Conservation (phyloP, 768 basidiomycete genomes). For the Baorangia bicolor region DNA sequence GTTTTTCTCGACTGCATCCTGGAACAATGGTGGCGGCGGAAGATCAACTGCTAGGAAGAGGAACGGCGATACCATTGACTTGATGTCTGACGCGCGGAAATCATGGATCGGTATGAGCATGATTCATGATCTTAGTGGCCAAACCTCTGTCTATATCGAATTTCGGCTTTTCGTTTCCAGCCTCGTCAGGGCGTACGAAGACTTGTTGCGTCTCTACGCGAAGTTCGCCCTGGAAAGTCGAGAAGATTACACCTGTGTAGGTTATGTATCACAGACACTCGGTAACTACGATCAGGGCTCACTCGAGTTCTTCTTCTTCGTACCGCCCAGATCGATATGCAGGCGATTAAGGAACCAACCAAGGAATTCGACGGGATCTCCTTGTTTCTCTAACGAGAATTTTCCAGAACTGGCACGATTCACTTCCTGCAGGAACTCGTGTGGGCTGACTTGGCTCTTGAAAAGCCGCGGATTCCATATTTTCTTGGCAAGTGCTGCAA, state of each 20-base stretch:
- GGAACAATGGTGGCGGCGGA: conserved; percentile 96
- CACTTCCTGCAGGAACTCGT: conserved; percentile 98
- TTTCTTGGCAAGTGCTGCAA: conserved; percentile 86
- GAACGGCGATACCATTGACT: conserved; percentile 83
- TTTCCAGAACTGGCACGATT: conserved; percentile 84
- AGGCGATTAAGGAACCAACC: conserved; percentile 94
- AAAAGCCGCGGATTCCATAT: conserved; percentile 96
- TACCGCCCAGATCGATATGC: conserved; percentile 92
- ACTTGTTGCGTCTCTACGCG: conserved; percentile 93
- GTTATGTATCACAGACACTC: conserved; percentile 19
- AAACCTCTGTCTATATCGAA: conserved; percentile 95
- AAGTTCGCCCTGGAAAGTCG: conserved; percentile 92
- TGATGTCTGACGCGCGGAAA: conserved; percentile 64
- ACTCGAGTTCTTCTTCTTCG: conserved; percentile 91
- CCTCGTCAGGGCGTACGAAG: conserved; percentile 74
- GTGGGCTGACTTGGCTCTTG: conserved; percentile 98
- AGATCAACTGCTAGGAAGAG: conserved; percentile 94
- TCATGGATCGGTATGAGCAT: conserved; percentile 20
- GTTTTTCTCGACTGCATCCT: conserved; percentile 94
- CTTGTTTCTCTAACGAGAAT: conserved; percentile 91
- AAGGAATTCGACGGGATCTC: conserved; percentile 94
- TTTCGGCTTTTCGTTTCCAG: conserved; percentile 75
- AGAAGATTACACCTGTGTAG: conserved; percentile 79
- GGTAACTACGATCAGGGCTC: conserved; percentile 32
- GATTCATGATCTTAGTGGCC: conserved; percentile 19